Evolutionary conservation across 805 yeast species (phyloP).

Genomic region (Zygosaccharomyces lentus): DNA sequence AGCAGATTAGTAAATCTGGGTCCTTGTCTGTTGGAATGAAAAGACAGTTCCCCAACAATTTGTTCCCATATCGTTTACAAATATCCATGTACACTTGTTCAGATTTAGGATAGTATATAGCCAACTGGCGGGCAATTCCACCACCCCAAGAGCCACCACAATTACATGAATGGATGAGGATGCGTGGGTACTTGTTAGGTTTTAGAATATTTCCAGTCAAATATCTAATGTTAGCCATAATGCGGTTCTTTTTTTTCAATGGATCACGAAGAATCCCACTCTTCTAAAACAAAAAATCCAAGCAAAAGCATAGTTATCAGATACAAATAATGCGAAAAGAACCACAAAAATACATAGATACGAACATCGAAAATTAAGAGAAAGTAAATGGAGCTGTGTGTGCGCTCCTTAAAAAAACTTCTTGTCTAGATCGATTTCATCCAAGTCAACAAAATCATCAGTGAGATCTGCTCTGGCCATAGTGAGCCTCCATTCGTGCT

Average conservation of each 20-base stretch:
- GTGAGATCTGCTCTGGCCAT: slow-evolving; percentile 17
- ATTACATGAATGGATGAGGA: slow-evolving; percentile 77
- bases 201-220: slow-evolving; percentile 21
- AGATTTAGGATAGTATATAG: slow-evolving; percentile 51
- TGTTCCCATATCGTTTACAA: slow-evolving; percentile 22
- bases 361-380: not conserved
- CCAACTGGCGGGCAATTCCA: slow-evolving; percentile 66
- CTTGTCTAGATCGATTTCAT: slow-evolving; percentile 15
- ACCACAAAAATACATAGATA: not conserved
- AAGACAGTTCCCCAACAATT: slow-evolving; percentile 45
- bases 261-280: not conserved
- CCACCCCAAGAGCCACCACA: slow-evolving; percentile 81
- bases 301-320: not conserved
- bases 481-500: slow-evolving; percentile 32
- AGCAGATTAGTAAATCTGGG: slow-evolving; percentile 42
- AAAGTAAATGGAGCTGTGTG: not conserved
- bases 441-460: slow-evolving; percentile 17
- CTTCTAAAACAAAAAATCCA: not conserved
- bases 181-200: slow-evolving; percentile 31
- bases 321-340: not conserved
- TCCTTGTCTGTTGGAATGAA: slow-evolving; percentile 25
- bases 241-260: not conserved
- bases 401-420: slow-evolving; percentile 12
- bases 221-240: slow-evolving; percentile 20
- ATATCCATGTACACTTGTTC: slow-evolving; percentile 42